Conservation (phyloP, 495 filamentous ascomycete genomes). For the Staphylotrichum tortipilum region DNA sequence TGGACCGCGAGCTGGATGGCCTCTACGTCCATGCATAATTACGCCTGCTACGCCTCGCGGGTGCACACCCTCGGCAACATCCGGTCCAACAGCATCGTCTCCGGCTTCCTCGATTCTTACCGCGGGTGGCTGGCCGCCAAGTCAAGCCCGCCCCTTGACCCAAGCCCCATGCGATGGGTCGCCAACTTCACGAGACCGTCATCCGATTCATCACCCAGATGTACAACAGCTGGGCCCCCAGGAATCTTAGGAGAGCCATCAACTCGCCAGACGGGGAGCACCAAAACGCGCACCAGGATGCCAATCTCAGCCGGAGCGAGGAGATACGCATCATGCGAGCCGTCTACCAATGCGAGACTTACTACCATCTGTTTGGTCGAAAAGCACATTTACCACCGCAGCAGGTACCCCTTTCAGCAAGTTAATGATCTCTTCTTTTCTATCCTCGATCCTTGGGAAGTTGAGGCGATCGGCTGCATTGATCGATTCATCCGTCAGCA, state of each 20-base stretch:
- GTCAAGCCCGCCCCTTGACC: not conserved
- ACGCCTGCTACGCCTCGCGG: not conserved
- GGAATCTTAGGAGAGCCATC: not conserved
- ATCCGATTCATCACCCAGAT: not conserved
- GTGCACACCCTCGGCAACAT: not conserved
- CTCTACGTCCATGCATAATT: not conserved
- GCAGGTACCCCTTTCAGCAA: not conserved
- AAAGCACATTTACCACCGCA: not conserved
- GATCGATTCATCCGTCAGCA: not conserved
- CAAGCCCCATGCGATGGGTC: not conserved
- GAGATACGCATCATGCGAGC: not conserved
- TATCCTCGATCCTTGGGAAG: not conserved
- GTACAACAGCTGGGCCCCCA: not conserved
- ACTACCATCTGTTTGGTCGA: not conserved
- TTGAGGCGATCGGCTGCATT: not conserved
- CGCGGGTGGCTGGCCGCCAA: not conserved
- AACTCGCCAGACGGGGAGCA: too few relatives aligned
- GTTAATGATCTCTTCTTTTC: not conserved
- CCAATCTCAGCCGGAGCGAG: not conserved
- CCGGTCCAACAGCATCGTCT: not conserved
- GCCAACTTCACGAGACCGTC: not conserved
- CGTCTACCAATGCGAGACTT: not conserved
- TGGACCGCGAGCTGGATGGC: not conserved
- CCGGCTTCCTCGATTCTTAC: not conserved
- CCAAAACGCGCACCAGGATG: not conserved